Evolutionary conservation across 805 yeast species (phyloP).

Genomic region (Lachancea sp.): DNA sequence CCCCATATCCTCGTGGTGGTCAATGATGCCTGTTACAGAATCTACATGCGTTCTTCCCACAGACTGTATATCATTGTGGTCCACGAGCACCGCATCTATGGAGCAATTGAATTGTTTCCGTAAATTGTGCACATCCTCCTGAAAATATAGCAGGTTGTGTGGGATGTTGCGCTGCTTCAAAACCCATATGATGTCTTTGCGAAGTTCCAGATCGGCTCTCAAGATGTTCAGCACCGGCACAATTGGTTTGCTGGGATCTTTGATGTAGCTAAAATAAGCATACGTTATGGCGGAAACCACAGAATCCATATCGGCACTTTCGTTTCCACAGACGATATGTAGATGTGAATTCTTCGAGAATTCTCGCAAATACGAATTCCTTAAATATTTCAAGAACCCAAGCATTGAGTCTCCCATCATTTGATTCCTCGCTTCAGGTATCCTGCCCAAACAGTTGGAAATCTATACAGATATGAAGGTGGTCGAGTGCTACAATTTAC

Average conservation of each 20-base stretch:
- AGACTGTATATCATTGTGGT: constrained; percentile 69
- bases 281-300: constrained; percentile 68
- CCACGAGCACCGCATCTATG: constrained; percentile 59
- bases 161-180: constrained; percentile 44
- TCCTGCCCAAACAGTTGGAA: no score
- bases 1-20: constrained; percentile 78
- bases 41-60: constrained; percentile 29
- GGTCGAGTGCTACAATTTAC: no score
- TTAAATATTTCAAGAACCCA: constrained; percentile 13
- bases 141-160: constrained; percentile 47
- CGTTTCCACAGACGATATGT: constrained; percentile 52
- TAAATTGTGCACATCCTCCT: constrained; percentile 52
- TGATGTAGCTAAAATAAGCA: constrained; percentile 48
- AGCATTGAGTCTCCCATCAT: constrained; percentile 11
- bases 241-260: constrained; percentile 31
- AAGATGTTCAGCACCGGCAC: constrained; percentile 78
- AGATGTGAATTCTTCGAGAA: constrained; percentile 5
- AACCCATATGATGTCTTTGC: constrained; percentile 64
- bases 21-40: constrained; percentile 58
- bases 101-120: constrained; percentile 12
- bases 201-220: constrained; percentile 52
- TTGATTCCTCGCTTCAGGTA: no score
- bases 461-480: no score
- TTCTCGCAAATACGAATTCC: constrained; percentile 6
- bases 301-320: constrained; percentile 86